Conservation (phyloP, 257 asterid species). For the Gentiana straminea region DNA sequence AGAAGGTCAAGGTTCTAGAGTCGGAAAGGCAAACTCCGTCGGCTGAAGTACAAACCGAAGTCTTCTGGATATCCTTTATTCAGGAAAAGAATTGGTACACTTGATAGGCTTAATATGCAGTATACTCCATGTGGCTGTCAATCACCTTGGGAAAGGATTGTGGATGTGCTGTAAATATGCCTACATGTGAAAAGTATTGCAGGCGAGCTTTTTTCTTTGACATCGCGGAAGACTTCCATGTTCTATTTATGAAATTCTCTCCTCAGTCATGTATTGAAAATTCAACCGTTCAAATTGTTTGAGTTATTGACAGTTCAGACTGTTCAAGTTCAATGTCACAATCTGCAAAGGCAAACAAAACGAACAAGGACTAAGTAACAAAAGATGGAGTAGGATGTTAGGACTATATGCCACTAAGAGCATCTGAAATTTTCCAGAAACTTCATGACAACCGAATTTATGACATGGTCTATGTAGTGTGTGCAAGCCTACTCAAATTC, state of each 20-base stretch:
- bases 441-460: no score
- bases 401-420: no score
- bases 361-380: no score
- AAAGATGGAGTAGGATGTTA: no score
- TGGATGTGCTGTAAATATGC: conserved; percentile 67
- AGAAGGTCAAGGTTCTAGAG: conserved; percentile 70
- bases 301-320: no score
- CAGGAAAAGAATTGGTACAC: conserved; percentile 78
- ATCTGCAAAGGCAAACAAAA: no score
- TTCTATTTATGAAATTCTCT: not conserved
- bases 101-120: conserved; percentile 86
- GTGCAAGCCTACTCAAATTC: no score
- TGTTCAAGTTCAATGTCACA: no score
- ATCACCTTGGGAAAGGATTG: conserved; percentile 91
- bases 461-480: no score
- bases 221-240: no score
- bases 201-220: conserved; percentile 48
- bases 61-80: conserved; percentile 82
- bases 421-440: no score
- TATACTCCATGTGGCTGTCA: conserved; percentile 92
- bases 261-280: conserved; percentile 2
- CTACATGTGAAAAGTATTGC: conserved; percentile 92
- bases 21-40: conserved; percentile 86
- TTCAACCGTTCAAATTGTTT: no score
- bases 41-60: conserved; percentile 81